Base-by-base conservation (phyloP, 2,329 filamentous ascomycete genomes). In the Epicoccum nigrum region DNA sequence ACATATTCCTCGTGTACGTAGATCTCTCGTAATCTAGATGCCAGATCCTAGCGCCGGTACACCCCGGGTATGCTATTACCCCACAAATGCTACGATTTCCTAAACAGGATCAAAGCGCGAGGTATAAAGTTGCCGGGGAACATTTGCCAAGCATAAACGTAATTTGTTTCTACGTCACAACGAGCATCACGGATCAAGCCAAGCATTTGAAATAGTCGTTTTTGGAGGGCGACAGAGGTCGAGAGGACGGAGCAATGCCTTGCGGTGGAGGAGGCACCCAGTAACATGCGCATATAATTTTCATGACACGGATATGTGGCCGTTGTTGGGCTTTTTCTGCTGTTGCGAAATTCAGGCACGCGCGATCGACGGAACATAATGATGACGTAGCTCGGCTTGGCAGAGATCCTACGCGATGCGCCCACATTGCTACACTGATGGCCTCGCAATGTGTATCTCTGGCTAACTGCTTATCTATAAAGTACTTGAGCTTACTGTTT, bases 351-450 rank as follows among this genome's bases (percentile, higher is more conserved):
- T 38, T 45, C 43, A 45, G 48, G 48, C 51, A 44, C n/a, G n/a
- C 41, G 35, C 57, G 59, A 62, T 56, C 45, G 35, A 40, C 32
- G 21, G 30, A n/a, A n/a, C n/a, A n/a, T n/a, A n/a, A n/a, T n/a
- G n/a, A n/a, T n/a, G n/a, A n/a, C n/a, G n/a, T n/a, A n/a, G n/a
- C n/a, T n/a, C n/a, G n/a, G n/a, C n/a, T n/a, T n/a, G n/a, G n/a
- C n/a, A n/a, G n/a, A n/a, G n/a, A n/a, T n/a, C n/a, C n/a, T n/a
- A n/a, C n/a, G n/a, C n/a, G n/a, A n/a, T n/a, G n/a, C n/a, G n/a
- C n/a, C n/a, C n/a, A n/a, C n/a, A n/a, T n/a, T n/a, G n/a, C n/a
- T n/a, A n/a, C n/a, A n/a, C n/a, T n/a, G n/a, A n/a, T n/a, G n/a
- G n/a, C n/a, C n/a, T n/a, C n/a, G n/a, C n/a, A n/a, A n/a, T n/a